A percentile compares a stretch with the other conserved stretches of the same genome.
phyloP scores from a whole-genome alignment of 129 eudicot species.

The Heracleum sosnowskyi region DNA sequence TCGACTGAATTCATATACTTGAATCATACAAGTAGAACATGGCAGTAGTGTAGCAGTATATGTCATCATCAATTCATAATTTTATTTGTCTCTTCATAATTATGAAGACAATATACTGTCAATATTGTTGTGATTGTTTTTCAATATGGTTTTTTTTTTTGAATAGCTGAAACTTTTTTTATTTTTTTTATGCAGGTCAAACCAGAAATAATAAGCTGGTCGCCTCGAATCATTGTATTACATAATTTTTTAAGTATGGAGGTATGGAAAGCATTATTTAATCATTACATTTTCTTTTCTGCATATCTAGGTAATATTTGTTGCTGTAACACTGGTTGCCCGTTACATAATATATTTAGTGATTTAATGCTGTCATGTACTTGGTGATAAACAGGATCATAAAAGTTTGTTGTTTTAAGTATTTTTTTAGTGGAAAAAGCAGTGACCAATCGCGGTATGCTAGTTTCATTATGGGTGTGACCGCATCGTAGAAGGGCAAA shows the following conservation, averaged over 20 bases:
- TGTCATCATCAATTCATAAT: not conserved
- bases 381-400: not conserved
- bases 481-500: not conserved
- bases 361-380: not conserved
- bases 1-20: not conserved
- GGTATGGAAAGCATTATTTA: conserved; percentile 35
- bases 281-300: not conserved
- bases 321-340: not conserved
- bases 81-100: not conserved
- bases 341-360: not conserved
- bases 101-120: not conserved
- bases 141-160: not conserved
- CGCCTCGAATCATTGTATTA: conserved; percentile 68
- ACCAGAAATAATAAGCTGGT: conserved; percentile 89
- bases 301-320: not conserved
- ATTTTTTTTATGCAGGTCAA: conserved; percentile 49
- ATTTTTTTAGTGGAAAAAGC: not conserved
- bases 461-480: not conserved
- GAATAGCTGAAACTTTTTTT: conserved; percentile 14
- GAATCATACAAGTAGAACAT: not conserved
- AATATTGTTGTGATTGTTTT: not conserved
- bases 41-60: not conserved
- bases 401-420: not conserved
- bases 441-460: not conserved
- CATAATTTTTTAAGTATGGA: conserved; percentile 76